phyloP scores from a whole-genome alignment of 1,139 yeast species.

The Geotrichum siamense region DNA sequence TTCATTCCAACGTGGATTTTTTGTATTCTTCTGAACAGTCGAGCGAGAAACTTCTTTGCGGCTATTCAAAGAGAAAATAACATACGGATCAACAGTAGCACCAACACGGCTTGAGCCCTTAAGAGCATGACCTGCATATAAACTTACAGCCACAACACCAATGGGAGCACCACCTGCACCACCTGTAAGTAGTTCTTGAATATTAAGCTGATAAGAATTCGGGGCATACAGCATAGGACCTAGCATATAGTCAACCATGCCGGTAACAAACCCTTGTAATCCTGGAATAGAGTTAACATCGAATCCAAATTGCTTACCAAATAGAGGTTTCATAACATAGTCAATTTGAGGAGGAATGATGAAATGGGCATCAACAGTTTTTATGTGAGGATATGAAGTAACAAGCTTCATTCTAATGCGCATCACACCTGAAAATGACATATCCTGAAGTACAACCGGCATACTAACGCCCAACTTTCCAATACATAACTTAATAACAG shows the following conservation, averaged over 20 bases:
- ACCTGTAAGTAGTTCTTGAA: conserved; percentile 86
- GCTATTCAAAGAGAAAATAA: conserved; percentile 45
- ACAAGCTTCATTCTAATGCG: conserved; percentile 85
- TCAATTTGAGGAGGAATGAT: conserved; percentile 84
- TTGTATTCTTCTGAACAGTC: conserved; percentile 55
- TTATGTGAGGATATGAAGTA: conserved; percentile 85
- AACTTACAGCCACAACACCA: conserved; percentile 71
- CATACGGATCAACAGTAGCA: conserved; percentile 83
- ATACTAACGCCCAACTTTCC: conserved; percentile 37
- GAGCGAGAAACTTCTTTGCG: conserved; percentile 59
- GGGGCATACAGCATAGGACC: conserved; percentile 88
- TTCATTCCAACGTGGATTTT: conserved; percentile 78
- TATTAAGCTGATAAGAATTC: conserved; percentile 82
- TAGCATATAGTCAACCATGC: conserved; percentile 73
- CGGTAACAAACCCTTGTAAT: conserved; percentile 67
- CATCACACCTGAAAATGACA: conserved; percentile 59
- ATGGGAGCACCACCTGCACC: conserved; percentile 71
- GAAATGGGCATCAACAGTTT: conserved; percentile 77
- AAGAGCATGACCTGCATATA: conserved; percentile 60
- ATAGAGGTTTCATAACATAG: conserved; percentile 64
- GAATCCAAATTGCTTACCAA: conserved; percentile 77
- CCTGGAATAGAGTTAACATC: conserved; percentile 87
- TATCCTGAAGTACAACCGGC: conserved; percentile 40
- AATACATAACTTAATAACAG: conserved; percentile 46
- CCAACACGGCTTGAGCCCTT: conserved; percentile 59